Conservation (phyloP, 2,329 filamentous ascomycete species). For the Microcera coccophila region DNA sequence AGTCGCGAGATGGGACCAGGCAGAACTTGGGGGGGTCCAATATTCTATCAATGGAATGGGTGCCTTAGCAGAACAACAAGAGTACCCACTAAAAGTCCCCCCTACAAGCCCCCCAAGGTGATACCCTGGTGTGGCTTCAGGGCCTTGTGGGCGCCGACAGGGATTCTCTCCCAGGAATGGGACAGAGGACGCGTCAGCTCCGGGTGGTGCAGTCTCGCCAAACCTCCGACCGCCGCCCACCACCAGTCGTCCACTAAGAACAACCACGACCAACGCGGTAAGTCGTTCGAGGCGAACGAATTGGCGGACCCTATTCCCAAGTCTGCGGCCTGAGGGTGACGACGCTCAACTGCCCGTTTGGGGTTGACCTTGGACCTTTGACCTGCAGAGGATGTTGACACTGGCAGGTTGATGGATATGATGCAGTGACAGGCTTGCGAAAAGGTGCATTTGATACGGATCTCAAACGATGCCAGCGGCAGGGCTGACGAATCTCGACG, state of each 20-base stretch:
- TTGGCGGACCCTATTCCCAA: neutral
- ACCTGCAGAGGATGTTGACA: no score
- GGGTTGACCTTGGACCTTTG: conserved; percentile 1
- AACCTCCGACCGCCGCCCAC: neutral
- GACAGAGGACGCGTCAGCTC: conserved; percentile 30
- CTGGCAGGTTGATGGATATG: no score
- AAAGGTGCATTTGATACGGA: neutral
- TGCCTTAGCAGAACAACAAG: conserved; percentile 23
- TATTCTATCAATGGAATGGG: conserved; percentile 34
- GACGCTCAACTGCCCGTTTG: conserved; percentile 28
- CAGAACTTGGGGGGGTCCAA: conserved; percentile 29
- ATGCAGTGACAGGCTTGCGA: no score
- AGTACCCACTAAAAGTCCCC: conserved; percentile 12
- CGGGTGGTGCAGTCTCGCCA: neutral
- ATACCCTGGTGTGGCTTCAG: conserved; percentile 10
- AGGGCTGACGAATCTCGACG: conserved; percentile 20
- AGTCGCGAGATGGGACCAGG: conserved; percentile 19
- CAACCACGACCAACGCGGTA: neutral
- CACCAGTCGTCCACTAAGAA: neutral
- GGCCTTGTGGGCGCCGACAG: conserved; percentile 22
- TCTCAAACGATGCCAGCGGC: neutral
- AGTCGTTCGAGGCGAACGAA: neutral
- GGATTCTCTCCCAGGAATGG: conserved; percentile 23
- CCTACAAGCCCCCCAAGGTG: conserved; percentile 3
- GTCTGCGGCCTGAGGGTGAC: conserved; percentile 31